phyloP scores from a whole-genome alignment of 169 alveolate species.

The Eimeria maxima region DNA sequence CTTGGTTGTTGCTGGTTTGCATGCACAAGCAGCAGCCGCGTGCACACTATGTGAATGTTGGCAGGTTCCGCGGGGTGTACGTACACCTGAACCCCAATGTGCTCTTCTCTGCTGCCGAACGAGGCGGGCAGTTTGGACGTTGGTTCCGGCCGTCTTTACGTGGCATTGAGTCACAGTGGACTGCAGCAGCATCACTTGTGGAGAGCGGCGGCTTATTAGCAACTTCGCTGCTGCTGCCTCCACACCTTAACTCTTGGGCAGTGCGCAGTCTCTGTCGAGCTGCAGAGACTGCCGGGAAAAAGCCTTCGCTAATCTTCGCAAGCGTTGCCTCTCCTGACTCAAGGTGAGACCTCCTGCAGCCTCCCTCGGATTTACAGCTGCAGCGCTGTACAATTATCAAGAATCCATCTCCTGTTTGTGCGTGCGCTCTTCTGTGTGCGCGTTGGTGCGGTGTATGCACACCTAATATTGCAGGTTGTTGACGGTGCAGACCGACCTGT shows the following conservation, averaged over 20 bases:
- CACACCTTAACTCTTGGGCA: background rate
- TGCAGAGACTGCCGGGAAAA: slow-evolving; percentile 52
- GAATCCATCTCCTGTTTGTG: background rate
- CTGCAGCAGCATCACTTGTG: slow-evolving; percentile 52
- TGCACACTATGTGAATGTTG: background rate
- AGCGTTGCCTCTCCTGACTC: slow-evolving; percentile 16
- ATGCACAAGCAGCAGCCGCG: background rate
- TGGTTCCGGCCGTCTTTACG: slow-evolving; percentile 76
- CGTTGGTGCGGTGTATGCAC: slow-evolving; percentile 3
- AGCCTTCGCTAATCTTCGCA: background rate
- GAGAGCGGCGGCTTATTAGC: slow-evolving; percentile 1
- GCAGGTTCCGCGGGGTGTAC: slow-evolving; percentile 74
- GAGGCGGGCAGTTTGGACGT: slow-evolving; percentile 78
- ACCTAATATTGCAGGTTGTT: slow-evolving; percentile 22
- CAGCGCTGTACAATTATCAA: background rate
- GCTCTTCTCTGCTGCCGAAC: background rate
- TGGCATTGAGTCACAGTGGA: slow-evolving; percentile 58
- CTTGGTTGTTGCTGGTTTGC: background rate
- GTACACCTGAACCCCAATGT: slow-evolving; percentile 62
- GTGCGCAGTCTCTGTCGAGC: slow-evolving; percentile 18
- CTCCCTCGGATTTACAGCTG: background rate
- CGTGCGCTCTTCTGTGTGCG: background rate
- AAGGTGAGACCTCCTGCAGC: background rate
- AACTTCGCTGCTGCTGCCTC: slow-evolving; percentile 40
- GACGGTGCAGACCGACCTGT: slow-evolving; percentile 45